Evolutionary conservation across 371 early-diverging fungal genomes (phyloP).

Genomic region (Apophysomyces sp.): DNA sequence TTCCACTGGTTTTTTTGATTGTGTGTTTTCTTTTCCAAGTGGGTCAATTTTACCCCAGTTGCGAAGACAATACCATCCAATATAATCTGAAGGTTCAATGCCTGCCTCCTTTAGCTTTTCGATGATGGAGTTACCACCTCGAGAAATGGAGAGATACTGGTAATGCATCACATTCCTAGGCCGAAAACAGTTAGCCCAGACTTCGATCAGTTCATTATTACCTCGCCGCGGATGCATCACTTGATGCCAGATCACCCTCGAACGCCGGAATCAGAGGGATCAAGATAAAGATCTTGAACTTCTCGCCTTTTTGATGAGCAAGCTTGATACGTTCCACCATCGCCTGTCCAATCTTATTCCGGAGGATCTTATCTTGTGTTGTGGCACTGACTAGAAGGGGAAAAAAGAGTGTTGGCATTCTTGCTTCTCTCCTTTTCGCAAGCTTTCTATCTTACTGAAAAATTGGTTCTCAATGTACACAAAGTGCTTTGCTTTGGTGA

Average conservation of each 20-base stretch:
- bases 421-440: background rate
- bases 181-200: background rate
- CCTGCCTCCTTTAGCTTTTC: constrained; percentile 62
- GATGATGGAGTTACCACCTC: constrained; percentile 74
- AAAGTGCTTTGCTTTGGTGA: constrained; percentile 78
- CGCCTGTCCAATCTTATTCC: constrained; percentile 41
- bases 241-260: constrained; percentile 76
- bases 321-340: constrained; percentile 73
- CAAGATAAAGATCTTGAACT: constrained; percentile 83
- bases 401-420: background rate
- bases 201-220: constrained; percentile 38
- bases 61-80: constrained; percentile 78
- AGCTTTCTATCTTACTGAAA: constrained; percentile 56
- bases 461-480: constrained; percentile 95
- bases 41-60: constrained; percentile 61
- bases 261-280: constrained; percentile 94
- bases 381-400: constrained; percentile 33
- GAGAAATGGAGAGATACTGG: constrained; percentile 80
- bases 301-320: constrained; percentile 68
- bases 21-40: background rate
- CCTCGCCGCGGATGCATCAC: constrained; percentile 70
- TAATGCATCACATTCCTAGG: constrained; percentile 74
- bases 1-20: background rate
- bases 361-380: constrained; percentile 31
- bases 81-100: constrained; percentile 77